Base-by-base conservation (phyloP, 2,329 filamentous ascomycete species). In the Pseudocercospora ulei region DNA sequence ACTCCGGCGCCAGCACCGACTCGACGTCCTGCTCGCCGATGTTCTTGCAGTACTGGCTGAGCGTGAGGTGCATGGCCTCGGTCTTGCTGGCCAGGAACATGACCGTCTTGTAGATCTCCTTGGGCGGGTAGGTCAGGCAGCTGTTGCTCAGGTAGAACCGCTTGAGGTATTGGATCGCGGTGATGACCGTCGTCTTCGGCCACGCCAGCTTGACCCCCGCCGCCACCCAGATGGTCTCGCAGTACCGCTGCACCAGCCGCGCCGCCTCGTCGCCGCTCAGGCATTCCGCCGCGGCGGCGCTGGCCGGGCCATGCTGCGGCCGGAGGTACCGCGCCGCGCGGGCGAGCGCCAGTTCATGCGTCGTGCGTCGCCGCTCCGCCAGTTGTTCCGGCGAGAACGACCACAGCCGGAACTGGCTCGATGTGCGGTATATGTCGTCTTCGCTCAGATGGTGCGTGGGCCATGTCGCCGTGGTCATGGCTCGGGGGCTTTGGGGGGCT, bases 101-200 rank as follows among this genome's bases (percentile, higher is more conserved):
- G 22, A 82, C 84, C 18, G 86, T 90, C 57, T 87, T 84, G 59
- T 93, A 78, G 50, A 96, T 82, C 47, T 85, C 79, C 46, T 83
- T 82, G 0, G 87, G 88, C 46, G 88, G 83, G 59, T 98, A 96
- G 18, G 87, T 94, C 83, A 96, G 94, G 56, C 87, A 76, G 25
- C 83, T 92, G 64, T 96, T 94, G 56, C 82, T 88, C 23, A 94
- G 73, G 66, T 96, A 98, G 71, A 98, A 96, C 41, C 90, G 82
- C 39, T 84, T 82, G 44, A 98, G 73, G 60, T 92, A 95, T 56
- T 92, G 78, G 45, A 88, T 82, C 3, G 85, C 84, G 4, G 87
- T 94, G 16, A 81, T 73, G 52, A 75, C 73, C 14, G 80, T 73
- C 41, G 71, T 71, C 19, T 70, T 72, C 7, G 72, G 73, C 45